Percentiles rank a stretch among this genome's conserved stretches.
These are phyloP conservation scores for Globisporangium canariense DNA, from an alignment of 352 stramenopile species.

Conservation along the genomic window DNA sequence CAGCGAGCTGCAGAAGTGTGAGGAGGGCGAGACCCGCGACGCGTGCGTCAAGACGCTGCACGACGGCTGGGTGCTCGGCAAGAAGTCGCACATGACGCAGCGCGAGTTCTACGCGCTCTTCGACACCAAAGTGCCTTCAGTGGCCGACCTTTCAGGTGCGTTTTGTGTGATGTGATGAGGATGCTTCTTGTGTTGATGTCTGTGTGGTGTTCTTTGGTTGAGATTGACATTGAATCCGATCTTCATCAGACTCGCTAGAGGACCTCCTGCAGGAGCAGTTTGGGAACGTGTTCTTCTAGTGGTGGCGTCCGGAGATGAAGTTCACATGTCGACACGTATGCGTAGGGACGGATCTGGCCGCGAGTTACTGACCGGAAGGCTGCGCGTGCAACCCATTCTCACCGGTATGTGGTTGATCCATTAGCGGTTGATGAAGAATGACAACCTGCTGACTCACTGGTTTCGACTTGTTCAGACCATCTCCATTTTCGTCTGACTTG, in stretches of 20 bases:
- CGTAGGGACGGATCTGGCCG: too few relatives aligned
- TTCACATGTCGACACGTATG: too few relatives aligned
- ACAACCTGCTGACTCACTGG: too few relatives aligned
- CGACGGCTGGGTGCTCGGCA: conserved; percentile 54
- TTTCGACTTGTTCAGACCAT: too few relatives aligned
- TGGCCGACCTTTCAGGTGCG: conserved; percentile 51
- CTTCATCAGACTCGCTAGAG: conserved; percentile 29
- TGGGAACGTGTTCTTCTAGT: conserved; percentile 49
- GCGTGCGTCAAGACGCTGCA: conserved; percentile 53
- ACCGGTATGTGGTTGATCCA: too few relatives aligned
- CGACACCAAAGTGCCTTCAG: conserved; percentile 55
- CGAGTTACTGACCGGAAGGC: too few relatives aligned
- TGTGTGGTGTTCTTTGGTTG: not conserved
- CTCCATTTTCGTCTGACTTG: too few relatives aligned
- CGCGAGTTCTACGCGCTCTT: conserved; percentile 63
- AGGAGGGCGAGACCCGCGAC: conserved; percentile 30
- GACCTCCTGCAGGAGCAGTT: conserved; percentile 52
- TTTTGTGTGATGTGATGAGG: conserved; percentile 11
- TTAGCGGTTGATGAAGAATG: too few relatives aligned
- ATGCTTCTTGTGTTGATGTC: not conserved
- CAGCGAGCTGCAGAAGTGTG: conserved; percentile 30
- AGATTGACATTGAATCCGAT: too few relatives aligned
- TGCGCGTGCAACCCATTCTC: too few relatives aligned
- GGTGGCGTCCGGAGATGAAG: too few relatives aligned
- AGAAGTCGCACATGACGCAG: conserved; percentile 38